Evolutionary conservation across 345 rosid species (phyloP).

Genomic region (Psidium guajava): DNA sequence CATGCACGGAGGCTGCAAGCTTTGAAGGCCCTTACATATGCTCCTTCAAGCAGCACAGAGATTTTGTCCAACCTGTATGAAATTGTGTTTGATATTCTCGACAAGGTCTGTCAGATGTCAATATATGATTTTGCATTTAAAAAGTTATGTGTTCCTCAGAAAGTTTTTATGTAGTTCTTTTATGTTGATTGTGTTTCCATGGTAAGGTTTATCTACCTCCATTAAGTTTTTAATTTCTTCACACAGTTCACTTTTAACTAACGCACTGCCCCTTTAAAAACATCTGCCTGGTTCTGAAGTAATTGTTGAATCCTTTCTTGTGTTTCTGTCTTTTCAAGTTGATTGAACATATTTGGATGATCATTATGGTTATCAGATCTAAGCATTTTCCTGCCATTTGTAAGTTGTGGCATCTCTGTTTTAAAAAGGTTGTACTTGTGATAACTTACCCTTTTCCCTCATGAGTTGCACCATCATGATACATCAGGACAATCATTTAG

Average conservation of each 20-base stretch:
- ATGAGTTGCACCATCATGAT: not conserved
- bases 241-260: not conserved
- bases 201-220: not conserved
- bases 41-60: slow-evolving; percentile 73
- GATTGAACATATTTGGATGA: not conserved
- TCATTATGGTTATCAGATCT: not conserved
- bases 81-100: slow-evolving; percentile 90
- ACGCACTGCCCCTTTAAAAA: not conserved
- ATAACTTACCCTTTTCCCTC: not conserved
- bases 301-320: not conserved
- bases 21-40: slow-evolving; percentile 91
- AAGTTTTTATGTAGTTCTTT: not conserved
- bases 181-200: not conserved
- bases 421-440: not conserved
- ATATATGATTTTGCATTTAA: slow-evolving; percentile 3
- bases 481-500: not conserved
- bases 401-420: not conserved
- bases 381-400: not conserved
- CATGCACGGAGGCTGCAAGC: slow-evolving; percentile 97
- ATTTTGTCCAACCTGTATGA: slow-evolving; percentile 77
- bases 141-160: not conserved
- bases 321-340: not conserved
- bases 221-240: not conserved
- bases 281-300: not conserved
- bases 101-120: slow-evolving; percentile 43